phyloP scores from a whole-genome alignment of 352 stramenopile genomes.

The Phytopythium boreale region DNA sequence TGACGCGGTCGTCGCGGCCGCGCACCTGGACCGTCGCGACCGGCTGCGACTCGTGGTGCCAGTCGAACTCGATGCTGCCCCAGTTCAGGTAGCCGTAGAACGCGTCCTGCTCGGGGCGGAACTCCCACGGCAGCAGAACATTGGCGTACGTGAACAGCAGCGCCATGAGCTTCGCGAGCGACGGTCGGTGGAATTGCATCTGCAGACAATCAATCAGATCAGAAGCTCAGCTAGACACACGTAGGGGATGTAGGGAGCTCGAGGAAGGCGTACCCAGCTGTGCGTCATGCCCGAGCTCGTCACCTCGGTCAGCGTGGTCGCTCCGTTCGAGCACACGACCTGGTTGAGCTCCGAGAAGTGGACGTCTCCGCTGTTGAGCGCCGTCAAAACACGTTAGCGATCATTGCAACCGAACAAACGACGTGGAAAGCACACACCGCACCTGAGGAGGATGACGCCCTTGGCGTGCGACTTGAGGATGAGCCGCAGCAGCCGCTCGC shows the following conservation, averaged over 20 bases:
- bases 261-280: conserved; percentile 66
- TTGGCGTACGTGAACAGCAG: conserved; percentile 72
- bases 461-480: conserved; percentile 82
- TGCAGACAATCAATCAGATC: conserved; percentile 7
- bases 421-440: conserved; percentile 37
- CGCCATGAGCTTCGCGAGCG: conserved; percentile 50
- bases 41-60: conserved; percentile 44
- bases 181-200: conserved; percentile 73
- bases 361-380: conserved; percentile 77
- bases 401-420: not conserved
- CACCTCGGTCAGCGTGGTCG: conserved; percentile 75
- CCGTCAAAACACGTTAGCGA: not conserved
- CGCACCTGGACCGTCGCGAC: conserved; percentile 57
- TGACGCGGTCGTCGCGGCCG: conserved; percentile 61
- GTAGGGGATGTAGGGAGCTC: not conserved
- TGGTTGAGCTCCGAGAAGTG: conserved; percentile 93
- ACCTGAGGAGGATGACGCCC: conserved; percentile 88
- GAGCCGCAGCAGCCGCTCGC: conserved; percentile 79
- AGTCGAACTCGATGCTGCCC: conserved; percentile 93
- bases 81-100: conserved; percentile 91
- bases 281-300: conserved; percentile 94
- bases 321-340: conserved; percentile 79
- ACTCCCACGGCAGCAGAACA: conserved; percentile 75
- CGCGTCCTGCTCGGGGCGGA: conserved; percentile 49
- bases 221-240: not conserved